phyloP scores from a whole-genome alignment of 257 asterid genomes.

The Solanum lignicaule region DNA sequence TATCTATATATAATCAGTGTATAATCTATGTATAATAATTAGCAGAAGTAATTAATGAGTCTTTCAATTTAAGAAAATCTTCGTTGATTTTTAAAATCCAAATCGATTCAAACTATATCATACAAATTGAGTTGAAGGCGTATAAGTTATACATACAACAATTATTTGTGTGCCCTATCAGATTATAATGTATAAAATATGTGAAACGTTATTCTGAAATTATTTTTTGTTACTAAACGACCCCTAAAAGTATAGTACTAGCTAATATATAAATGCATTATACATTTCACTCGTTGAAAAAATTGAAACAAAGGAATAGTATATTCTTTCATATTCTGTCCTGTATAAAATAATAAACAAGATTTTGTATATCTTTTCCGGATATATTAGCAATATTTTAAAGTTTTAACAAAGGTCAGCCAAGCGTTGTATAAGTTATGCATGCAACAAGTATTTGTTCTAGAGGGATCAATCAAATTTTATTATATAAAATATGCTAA shows the following conservation, averaged over 20 bases:
- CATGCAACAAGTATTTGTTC: background rate
- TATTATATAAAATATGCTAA: too few species aligned
- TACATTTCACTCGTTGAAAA: too few species aligned
- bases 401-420: background rate
- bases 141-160: background rate
- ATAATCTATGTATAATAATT: background rate
- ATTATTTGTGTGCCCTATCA: background rate
- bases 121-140: accelerated
- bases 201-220: accelerated
- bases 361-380: too few species aligned
- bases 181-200: too few species aligned
- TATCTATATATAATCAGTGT: background rate
- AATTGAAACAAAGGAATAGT: too few species aligned
- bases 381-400: too few species aligned
- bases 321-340: too few species aligned
- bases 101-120: background rate
- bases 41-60: background rate
- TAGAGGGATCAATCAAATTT: background rate
- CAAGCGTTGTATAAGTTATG: background rate
- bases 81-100: accelerated
- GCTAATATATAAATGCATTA: too few species aligned
- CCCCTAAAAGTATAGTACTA: background rate
- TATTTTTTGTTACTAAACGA: background rate
- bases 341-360: too few species aligned
- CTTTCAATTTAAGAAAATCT: background rate